Evolutionary conservation across 371 early-diverging fungal genomes (phyloP), one percentile per base, ranked within the genome.

Genomic region (Cokeromyces recurvatus): DNA sequence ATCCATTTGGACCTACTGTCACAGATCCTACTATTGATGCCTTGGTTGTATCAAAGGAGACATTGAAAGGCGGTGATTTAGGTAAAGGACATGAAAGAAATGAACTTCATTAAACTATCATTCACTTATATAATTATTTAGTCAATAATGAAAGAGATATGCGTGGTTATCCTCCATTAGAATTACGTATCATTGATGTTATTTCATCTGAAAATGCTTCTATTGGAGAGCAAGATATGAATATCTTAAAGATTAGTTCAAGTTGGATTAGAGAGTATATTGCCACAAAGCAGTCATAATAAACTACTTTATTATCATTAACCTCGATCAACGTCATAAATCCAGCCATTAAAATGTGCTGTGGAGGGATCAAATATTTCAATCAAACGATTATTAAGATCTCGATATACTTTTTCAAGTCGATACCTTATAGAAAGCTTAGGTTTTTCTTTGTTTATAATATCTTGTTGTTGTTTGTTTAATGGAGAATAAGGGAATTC

Each of bases 1-100:
- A 97, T 56, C 85, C 84, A 0, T 93, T 81, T 62, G 98, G 98
- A 0, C 98, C 98, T 1, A 92, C 96, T 1, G 77, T 82, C 2
- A 79, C 79, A 0, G 91, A 90, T 37, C 56, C 84, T 0, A 66
- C 78, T 0, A 74, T 95, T 20, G 78, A 86, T 40, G 91, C 87
- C 1, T 57, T 97, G 15, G 92, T 93, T 9, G 90, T 89, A n/a
- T 92, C 94, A 6, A 66, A 78, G 21, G 98, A 97, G 55, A 96
- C 98, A 0, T 46, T 78, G 29, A 57, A 66, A 10, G 94, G 94
- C 11, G 90, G 91, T 14, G 71, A 75, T 38, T 76, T 82, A 36
- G 85, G 89, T 74, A 78, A 47, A 34, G 20, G 14, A 8, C 16
- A 29, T 12, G 32, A 21, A n/a, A 39, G 32, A 43, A 2, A 15